Percentiles rank a stretch among this genome's conserved stretches.
These are phyloP conservation scores for Psilocybe mexicana DNA, from an alignment of 1,284 basidiomycete genomes.

Conservation along the genomic window DNA sequence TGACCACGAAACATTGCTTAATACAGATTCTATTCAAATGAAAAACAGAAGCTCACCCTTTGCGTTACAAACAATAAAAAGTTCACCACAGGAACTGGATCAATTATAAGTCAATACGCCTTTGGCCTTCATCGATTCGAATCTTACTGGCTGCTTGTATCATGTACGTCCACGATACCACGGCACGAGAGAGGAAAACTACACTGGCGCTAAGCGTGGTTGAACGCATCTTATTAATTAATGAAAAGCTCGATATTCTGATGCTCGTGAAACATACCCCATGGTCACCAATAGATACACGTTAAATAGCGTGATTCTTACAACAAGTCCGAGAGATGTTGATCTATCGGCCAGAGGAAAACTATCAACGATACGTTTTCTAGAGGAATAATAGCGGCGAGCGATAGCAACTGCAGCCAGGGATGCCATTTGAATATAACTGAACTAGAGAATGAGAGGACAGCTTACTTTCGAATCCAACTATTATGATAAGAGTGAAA, in stretches of 20 bases:
- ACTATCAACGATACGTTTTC: constrained; percentile 38
- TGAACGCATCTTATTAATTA: background rate
- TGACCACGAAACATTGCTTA: background rate
- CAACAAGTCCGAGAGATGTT: constrained; percentile 34
- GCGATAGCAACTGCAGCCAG: constrained; percentile 31
- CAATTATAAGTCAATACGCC: background rate
- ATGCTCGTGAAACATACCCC: constrained; percentile 32
- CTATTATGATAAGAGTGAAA: constrained; percentile 38
- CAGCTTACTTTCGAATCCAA: constrained; percentile 46
- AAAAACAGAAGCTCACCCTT: constrained; percentile 10
- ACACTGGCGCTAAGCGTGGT: constrained; percentile 35
- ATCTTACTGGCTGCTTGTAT: constrained; percentile 50
- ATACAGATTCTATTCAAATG: background rate
- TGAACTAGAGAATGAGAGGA: background rate
- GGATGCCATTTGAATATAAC: background rate
- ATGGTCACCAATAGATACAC: constrained; percentile 42
- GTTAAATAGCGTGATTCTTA: constrained; percentile 45
- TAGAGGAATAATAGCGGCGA: constrained; percentile 34
- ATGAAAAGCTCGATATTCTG: background rate
- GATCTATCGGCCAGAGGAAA: constrained; percentile 43
- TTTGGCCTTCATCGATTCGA: background rate
- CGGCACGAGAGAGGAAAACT: constrained; percentile 37
- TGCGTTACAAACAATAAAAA: constrained; percentile 19
- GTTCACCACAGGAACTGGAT: constrained; percentile 16
- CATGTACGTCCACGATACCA: constrained; percentile 44